phyloP scores from a whole-genome alignment of 2,329 filamentous ascomycete species.

The Botrytis galanthina region DNA sequence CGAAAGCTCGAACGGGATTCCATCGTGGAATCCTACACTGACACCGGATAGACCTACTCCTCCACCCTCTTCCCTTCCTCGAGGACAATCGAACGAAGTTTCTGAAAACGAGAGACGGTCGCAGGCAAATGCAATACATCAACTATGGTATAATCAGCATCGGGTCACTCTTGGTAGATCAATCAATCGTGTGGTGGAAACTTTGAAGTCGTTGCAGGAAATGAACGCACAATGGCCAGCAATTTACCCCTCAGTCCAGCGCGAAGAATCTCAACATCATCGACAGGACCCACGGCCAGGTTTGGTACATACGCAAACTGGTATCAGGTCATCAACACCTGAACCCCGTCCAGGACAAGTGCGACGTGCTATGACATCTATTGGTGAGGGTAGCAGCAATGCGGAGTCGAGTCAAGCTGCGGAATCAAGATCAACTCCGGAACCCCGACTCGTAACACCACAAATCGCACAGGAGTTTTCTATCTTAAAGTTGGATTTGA shows the following conservation, averaged over 20 bases:
- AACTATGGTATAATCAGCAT: conserved; percentile 94
- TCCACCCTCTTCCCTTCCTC: conserved; percentile 40
- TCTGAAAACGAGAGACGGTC: conserved; percentile 63
- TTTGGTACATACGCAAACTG: conserved; percentile 62
- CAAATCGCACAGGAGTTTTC: conserved; percentile 96
- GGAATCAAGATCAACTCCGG: conserved; percentile 58
- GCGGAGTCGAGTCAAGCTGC: conserved; percentile 72
- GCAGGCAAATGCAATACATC: conserved; percentile 81
- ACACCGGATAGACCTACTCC: conserved; percentile 49
- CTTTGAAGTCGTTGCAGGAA: conserved; percentile 77
- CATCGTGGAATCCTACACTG: conserved; percentile 46
- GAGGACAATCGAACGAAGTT: conserved; percentile 35
- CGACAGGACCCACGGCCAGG: conserved; percentile 58
- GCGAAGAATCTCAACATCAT: conserved; percentile 47
- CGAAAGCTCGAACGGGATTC: conserved; percentile 50
- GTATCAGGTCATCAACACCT: conserved; percentile 37
- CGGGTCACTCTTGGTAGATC: conserved; percentile 81
- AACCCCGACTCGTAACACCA: conserved; percentile 83
- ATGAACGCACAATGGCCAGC: conserved; percentile 93
- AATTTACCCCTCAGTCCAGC: conserved; percentile 84
- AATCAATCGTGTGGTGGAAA: conserved; percentile 82
- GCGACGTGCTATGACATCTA: conserved; percentile 69
- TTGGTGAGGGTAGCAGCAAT: conserved; percentile 53
- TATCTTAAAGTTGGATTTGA: conserved; percentile 89
- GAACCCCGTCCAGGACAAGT: conserved; percentile 51